A percentile compares a stretch with the other conserved stretches of the same genome.
Conservation (phyloP, 1,284 basidiomycete genomes). For the Thecaphora frezii region DNA sequence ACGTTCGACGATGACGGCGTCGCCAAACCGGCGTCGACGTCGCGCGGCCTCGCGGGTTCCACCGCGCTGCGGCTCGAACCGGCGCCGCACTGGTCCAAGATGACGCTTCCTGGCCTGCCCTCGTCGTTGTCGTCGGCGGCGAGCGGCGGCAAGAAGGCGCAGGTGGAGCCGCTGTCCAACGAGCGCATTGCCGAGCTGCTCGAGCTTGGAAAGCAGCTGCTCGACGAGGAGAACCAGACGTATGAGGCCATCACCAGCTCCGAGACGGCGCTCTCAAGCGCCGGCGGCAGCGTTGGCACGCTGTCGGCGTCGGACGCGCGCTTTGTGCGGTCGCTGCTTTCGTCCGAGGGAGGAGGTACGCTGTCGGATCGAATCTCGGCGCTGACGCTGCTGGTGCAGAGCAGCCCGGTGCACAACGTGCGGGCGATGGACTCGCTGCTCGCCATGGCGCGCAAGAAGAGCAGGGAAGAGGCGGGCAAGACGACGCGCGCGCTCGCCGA, state of each 20-base stretch:
- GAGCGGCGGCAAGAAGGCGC: neutral
- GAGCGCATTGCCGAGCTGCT: constrained; percentile 41
- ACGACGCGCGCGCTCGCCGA: constrained; percentile 87
- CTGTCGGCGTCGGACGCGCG: constrained; percentile 51
- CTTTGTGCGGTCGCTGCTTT: constrained; percentile 54
- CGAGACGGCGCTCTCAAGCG: constrained; percentile 38
- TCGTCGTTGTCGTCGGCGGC: neutral
- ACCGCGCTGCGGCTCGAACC: constrained; percentile 39
- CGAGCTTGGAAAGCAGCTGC: constrained; percentile 31
- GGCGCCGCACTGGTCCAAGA: constrained; percentile 35
- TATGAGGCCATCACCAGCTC: constrained; percentile 47
- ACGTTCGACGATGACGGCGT: constrained; percentile 40
- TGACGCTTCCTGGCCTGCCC: constrained; percentile 26
- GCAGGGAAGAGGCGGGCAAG: constrained; percentile 85
- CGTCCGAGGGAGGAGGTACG: constrained; percentile 63
- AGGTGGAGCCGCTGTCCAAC: constrained; percentile 10
- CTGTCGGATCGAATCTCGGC: constrained; percentile 91
- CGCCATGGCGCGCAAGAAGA: constrained; percentile 84
- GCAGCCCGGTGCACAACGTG: constrained; percentile 83
- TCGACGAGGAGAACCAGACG: constrained; percentile 42
- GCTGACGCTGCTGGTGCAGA: constrained; percentile 84
- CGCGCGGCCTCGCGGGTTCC: constrained; percentile 6
- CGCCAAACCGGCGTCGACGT: constrained; percentile 16
- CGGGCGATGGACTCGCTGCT: constrained; percentile 64
- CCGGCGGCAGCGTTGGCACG: constrained; percentile 42